Percentiles rank a stretch among this genome's conserved stretches.
phyloP scores from a whole-genome alignment of 768 basidiomycete genomes.

The Scleroderma bovista region DNA sequence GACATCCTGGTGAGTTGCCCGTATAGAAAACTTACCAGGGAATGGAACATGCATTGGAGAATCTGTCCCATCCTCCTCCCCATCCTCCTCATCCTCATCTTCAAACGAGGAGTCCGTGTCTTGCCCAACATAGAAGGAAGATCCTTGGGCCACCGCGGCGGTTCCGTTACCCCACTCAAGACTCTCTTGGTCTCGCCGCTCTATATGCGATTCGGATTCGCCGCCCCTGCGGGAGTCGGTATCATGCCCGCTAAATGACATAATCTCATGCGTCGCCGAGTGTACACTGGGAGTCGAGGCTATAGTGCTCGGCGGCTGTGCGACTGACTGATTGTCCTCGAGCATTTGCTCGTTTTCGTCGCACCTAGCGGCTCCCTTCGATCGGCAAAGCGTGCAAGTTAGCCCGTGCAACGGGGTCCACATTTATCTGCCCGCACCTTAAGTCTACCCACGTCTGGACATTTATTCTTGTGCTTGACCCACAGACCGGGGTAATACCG shows the following conservation, averaged over 20 bases:
- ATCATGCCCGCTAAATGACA: neutral
- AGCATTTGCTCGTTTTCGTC: neutral
- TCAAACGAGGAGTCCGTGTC: no score
- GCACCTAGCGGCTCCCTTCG: constrained; percentile 7
- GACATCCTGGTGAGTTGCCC: neutral
- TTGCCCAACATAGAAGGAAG: no score
- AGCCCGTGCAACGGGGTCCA: neutral
- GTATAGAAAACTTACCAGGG: constrained; percentile 16
- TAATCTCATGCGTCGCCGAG: neutral
- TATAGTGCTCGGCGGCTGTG: constrained; percentile 2
- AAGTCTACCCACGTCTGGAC: constrained; percentile 16
- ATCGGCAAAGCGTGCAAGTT: no score
- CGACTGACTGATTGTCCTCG: neutral
- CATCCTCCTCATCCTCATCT: constrained; percentile 8
- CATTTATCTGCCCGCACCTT: constrained; percentile 19
- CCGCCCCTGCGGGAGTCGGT: neutral
- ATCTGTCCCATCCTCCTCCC: constrained; percentile 14
- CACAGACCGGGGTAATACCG: constrained; percentile 32
- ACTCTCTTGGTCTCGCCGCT: neutral
- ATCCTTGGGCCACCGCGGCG: neutral
- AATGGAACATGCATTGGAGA: constrained; percentile 13
- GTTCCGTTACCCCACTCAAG: neutral
- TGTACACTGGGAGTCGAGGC: neutral
- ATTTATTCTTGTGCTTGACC: constrained; percentile 29
- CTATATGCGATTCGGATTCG: neutral